phyloP scores from a whole-genome alignment of 1,284 basidiomycete genomes.

The Sparassis latifolia region DNA sequence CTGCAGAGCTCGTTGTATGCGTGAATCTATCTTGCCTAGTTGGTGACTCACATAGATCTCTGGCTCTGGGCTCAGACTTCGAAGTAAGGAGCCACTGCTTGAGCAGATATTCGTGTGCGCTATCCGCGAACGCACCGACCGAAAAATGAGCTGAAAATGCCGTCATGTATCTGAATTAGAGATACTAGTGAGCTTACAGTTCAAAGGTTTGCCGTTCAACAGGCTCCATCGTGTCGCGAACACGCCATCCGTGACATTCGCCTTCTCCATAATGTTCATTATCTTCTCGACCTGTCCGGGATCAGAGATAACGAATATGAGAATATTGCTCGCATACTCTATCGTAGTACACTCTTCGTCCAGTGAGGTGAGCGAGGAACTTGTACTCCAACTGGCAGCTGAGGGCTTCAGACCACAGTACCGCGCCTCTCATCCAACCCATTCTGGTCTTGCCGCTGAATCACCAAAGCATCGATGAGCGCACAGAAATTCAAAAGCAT shows the following conservation, averaged over 20 bases:
- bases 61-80: constrained; percentile 47
- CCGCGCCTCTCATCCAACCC: constrained; percentile 16
- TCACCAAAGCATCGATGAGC: background rate
- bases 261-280: constrained; percentile 40
- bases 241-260: constrained; percentile 47
- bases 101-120: constrained; percentile 71
- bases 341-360: constrained; percentile 42
- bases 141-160: constrained; percentile 30
- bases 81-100: constrained; percentile 66
- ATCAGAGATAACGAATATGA: background rate
- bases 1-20: constrained; percentile 28
- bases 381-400: constrained; percentile 60
- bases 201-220: constrained; percentile 31
- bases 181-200: constrained; percentile 26
- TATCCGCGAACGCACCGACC: constrained; percentile 61
- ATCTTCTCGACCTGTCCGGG: constrained; percentile 40
- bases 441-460: constrained; percentile 12
- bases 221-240: constrained; percentile 49
- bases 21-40: background rate
- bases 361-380: constrained; percentile 58
- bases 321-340: constrained; percentile 24
- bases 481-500: background rate
- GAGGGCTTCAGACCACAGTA: constrained; percentile 37
- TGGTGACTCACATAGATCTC: constrained; percentile 52
- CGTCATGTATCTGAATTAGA: background rate